Conservation (phyloP, 176 grass and related monocot species). For the Panicum miliaceum region DNA sequence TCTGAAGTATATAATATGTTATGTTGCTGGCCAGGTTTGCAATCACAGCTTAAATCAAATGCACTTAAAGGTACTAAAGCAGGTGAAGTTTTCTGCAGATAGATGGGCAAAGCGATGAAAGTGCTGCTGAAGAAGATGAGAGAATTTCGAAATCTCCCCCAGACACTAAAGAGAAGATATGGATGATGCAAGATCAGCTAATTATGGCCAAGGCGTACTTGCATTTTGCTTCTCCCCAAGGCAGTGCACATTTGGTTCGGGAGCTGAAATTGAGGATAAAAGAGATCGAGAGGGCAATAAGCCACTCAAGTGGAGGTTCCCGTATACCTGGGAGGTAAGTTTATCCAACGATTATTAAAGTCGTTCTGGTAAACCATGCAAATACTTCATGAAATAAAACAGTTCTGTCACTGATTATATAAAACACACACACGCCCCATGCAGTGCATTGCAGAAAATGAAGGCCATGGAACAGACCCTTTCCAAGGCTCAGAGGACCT, state of each 20-base stretch:
- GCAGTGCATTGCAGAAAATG: constrained; percentile 87
- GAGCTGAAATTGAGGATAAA: constrained; percentile 85
- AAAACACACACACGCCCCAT: background rate
- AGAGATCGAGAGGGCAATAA: constrained; percentile 71
- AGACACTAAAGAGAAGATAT: constrained; percentile 64
- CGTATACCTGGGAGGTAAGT: constrained; percentile 68
- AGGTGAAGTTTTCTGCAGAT: constrained; percentile 36
- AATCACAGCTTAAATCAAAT: background rate
- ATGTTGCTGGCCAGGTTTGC: background rate
- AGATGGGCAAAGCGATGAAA: constrained; percentile 39
- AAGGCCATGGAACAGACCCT: constrained; percentile 69
- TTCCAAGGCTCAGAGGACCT: constrained; percentile 61
- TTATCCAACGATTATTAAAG: background rate
- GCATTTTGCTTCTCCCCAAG: constrained; percentile 59
- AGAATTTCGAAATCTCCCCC: constrained; percentile 42
- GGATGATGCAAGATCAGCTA: constrained; percentile 84
- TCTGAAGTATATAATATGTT: background rate
- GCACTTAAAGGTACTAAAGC: constrained; percentile 1
- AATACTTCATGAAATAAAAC: background rate
- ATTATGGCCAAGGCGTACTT: constrained; percentile 77
- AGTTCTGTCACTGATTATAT: constrained; percentile 43
- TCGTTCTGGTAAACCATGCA: background rate
- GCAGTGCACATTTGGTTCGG: constrained; percentile 56
- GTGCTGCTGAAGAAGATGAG: constrained; percentile 48
- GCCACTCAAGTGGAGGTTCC: constrained; percentile 50